A percentile compares a stretch with the other conserved stretches of the same genome.
phyloP scores from a whole-genome alignment of 257 asterid genomes.

The Craterostigma plantagineum region DNA sequence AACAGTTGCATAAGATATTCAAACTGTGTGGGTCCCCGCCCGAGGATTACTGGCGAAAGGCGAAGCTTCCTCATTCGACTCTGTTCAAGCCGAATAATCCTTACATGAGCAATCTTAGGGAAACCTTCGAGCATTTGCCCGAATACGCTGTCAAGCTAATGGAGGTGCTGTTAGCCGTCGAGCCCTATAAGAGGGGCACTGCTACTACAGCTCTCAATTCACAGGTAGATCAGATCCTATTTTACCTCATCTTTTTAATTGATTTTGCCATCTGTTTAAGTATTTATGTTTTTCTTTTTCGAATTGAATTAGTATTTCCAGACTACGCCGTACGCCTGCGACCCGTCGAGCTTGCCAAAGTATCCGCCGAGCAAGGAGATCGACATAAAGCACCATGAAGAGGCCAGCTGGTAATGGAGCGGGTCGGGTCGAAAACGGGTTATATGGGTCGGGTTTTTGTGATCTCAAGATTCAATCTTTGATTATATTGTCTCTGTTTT shows the following conservation, averaged over 20 bases:
- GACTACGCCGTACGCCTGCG: conserved; percentile 88
- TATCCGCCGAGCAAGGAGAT: conserved; percentile 97
- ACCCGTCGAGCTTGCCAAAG: conserved; percentile 81
- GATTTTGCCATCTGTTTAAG: conserved; percentile 2
- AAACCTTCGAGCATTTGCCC: conserved; percentile 60
- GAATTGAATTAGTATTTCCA: conserved; percentile 49
- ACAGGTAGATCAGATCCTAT: conserved; percentile 72
- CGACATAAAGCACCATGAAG: conserved; percentile 71
- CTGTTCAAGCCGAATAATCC: conserved; percentile 84
- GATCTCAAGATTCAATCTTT: conserved; percentile 1
- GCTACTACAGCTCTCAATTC: conserved; percentile 76
- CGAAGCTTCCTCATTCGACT: conserved; percentile 95
- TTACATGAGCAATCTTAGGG: conserved; percentile 72
- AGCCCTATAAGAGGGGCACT: conserved; percentile 77
- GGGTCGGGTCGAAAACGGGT: background rate
- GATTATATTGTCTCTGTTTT: conserved; percentile 1
- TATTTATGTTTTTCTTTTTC: conserved; percentile 8
- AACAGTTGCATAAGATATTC: conserved; percentile 91
- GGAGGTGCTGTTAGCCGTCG: conserved; percentile 76
- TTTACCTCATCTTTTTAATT: no score
- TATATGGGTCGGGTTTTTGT: background rate
- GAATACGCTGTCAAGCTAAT: conserved; percentile 42
- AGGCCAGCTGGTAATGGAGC: conserved; percentile 37
- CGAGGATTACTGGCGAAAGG: conserved; percentile 88
- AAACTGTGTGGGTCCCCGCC: conserved; percentile 98